These are phyloP conservation scores for Chenopodium quinoa DNA, from an alignment of 148 eudicot genomes.

Conservation along the genomic window DNA sequence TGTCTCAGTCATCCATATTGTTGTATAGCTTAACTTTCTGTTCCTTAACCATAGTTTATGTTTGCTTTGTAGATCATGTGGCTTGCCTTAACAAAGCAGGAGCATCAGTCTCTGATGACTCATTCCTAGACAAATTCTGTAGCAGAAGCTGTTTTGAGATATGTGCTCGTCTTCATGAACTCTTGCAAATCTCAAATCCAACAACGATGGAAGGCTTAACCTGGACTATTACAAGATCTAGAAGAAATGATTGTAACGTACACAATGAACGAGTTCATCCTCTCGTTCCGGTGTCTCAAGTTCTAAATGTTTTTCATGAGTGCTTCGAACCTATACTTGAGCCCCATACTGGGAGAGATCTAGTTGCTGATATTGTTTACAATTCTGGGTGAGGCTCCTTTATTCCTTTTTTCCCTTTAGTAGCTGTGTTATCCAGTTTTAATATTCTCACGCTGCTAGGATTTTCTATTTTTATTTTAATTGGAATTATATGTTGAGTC, in stretches of 20 bases:
- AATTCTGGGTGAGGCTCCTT: constrained; percentile 46
- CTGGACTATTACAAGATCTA: constrained; percentile 50
- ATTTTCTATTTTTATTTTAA: background rate
- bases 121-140: constrained; percentile 38
- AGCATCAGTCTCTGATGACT: constrained; percentile 26
- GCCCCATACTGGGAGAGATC: constrained; percentile 47
- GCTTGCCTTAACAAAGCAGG: constrained; percentile 37
- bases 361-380: constrained; percentile 52
- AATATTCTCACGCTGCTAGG: background rate
- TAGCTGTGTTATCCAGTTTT: background rate
- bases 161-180: constrained; percentile 49
- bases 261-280: constrained; percentile 45
- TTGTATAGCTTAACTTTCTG: background rate
- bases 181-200: constrained; percentile 37
- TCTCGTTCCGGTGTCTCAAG: constrained; percentile 41
- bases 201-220: constrained; percentile 38
- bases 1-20: constrained; percentile 3
- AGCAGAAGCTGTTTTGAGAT: constrained; percentile 49
- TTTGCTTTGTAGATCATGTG: constrained; percentile 39
- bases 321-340: constrained; percentile 52
- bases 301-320: constrained; percentile 44
- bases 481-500: background rate
- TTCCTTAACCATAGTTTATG: background rate
- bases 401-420: background rate
- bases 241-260: constrained; percentile 49